Evolutionary conservation across 176 grass and related monocot species (phyloP).

Genomic region (Rhynchospora tenuis): DNA sequence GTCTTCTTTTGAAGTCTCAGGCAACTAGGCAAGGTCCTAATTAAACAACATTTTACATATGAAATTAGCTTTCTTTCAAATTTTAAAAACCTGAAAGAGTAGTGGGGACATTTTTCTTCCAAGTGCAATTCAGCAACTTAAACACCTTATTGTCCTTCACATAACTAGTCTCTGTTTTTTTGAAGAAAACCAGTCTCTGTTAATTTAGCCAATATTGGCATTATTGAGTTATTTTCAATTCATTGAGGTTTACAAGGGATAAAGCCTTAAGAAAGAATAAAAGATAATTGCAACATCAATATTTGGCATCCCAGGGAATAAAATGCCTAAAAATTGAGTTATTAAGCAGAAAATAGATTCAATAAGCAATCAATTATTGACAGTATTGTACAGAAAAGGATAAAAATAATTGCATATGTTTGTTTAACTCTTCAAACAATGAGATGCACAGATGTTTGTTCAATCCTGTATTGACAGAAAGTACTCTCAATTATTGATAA

Average conservation of each 20-base stretch:
- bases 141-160: slow-evolving; percentile 3
- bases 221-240: neutral
- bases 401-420: slow-evolving; percentile 52
- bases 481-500: neutral
- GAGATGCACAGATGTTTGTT: slow-evolving; percentile 63
- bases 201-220: neutral
- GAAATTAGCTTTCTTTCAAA: neutral
- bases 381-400: slow-evolving; percentile 10
- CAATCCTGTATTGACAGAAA: slow-evolving; percentile 37
- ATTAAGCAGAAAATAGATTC: neutral
- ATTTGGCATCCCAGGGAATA: neutral
- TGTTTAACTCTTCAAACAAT: slow-evolving; percentile 86
- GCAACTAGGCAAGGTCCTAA: slow-evolving; percentile 61
- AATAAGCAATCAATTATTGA: slow-evolving; percentile 1
- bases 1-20: slow-evolving; percentile 86
- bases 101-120: neutral
- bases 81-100: neutral
- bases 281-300: neutral
- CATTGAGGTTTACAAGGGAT: neutral
- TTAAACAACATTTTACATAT: slow-evolving; percentile 14
- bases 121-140: slow-evolving; percentile 10
- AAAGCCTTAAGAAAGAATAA: neutral
- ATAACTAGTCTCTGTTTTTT: slow-evolving; percentile 15
- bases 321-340: neutral
- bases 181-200: too few relatives aligned